Conservation (phyloP, 2,329 filamentous ascomycete genomes). For the Neoarthrinium moseri region DNA sequence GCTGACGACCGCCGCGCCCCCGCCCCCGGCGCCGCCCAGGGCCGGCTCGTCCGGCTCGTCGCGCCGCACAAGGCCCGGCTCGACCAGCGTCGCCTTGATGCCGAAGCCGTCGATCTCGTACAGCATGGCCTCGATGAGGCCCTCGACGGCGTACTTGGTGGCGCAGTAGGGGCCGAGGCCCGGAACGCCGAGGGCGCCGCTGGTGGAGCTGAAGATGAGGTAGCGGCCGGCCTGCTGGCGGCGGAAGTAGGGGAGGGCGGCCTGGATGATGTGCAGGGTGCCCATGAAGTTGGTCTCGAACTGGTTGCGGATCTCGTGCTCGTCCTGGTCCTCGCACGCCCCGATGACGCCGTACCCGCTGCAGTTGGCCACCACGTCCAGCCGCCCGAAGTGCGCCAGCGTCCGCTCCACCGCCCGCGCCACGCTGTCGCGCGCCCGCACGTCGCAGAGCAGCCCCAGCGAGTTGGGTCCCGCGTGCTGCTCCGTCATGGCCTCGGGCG, state of each 20-base stretch:
- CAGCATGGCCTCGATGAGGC: conserved; percentile 91
- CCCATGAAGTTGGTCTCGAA: conserved; percentile 99
- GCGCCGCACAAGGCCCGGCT: conserved; percentile 82
- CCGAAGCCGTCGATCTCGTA: conserved; percentile 92
- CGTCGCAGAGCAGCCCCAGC: conserved; percentile 83
- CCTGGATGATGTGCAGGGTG: conserved; percentile 87
- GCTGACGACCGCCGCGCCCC: conserved; percentile 34
- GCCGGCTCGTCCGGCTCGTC: conserved; percentile 69
- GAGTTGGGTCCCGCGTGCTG: conserved; percentile 64
- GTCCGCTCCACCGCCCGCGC: conserved; percentile 67
- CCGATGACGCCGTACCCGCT: conserved; percentile 95
- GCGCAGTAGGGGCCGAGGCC: conserved; percentile 93
- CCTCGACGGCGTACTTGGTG: conserved; percentile 95
- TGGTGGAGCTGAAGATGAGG: conserved; percentile 91
- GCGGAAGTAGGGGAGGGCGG: conserved; percentile 84
- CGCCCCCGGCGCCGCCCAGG: too few species aligned
- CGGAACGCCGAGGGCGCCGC: conserved; percentile 88
- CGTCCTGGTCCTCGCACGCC: conserved; percentile 94
- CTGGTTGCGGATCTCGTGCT: conserved; percentile 90
- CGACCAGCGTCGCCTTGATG: conserved; percentile 89
- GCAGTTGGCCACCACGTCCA: conserved; percentile 91
- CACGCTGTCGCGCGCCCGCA: conserved; percentile 79
- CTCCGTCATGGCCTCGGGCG: conserved; percentile 67
- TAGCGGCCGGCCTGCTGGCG: conserved; percentile 75
- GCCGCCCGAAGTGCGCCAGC: conserved; percentile 71